Percentiles rank a stretch among this genome's conserved stretches.
Evolutionary conservation across 2,329 filamentous ascomycete genomes (phyloP).

Genomic region (Aspergillus pseudoterreus): DNA sequence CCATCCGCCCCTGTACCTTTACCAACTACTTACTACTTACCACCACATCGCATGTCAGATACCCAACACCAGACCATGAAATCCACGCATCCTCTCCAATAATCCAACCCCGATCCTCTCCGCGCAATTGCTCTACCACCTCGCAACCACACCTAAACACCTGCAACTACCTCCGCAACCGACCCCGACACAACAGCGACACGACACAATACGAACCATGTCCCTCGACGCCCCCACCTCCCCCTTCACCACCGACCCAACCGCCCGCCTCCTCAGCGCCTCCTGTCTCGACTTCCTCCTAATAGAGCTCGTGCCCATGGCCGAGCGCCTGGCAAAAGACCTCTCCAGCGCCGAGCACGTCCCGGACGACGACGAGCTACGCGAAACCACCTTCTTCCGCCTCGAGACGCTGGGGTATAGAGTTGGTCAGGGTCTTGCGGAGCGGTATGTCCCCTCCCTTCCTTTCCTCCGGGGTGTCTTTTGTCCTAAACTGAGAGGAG

Average conservation of each 20-base stretch:
- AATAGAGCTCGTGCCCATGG: slow-evolving; percentile 94
- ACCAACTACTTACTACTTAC: not conserved
- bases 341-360: slow-evolving; percentile 39
- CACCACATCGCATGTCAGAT: not conserved
- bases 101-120: slow-evolving; percentile 6
- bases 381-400: slow-evolving; percentile 80
- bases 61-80: too few species aligned
- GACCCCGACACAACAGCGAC: too few species aligned
- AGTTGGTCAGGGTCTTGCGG: slow-evolving; percentile 86
- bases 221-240: slow-evolving; percentile 69
- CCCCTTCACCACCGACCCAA: slow-evolving; percentile 69
- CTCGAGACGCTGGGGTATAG: slow-evolving; percentile 84
- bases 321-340: slow-evolving; percentile 78
- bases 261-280: slow-evolving; percentile 71
- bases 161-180: too few species aligned
- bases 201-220: slow-evolving; percentile 45
- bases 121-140: too few species aligned
- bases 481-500: not conserved
- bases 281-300: slow-evolving; percentile 91
- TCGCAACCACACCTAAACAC: too few species aligned
- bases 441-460: slow-evolving; percentile 60
- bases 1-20: not conserved
- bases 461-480: not conserved
- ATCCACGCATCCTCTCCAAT: not conserved
- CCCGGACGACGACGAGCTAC: slow-evolving; percentile 63